phyloP scores from a whole-genome alignment of 2,329 filamentous ascomycete species.

The Zymoseptoria brevis region DNA sequence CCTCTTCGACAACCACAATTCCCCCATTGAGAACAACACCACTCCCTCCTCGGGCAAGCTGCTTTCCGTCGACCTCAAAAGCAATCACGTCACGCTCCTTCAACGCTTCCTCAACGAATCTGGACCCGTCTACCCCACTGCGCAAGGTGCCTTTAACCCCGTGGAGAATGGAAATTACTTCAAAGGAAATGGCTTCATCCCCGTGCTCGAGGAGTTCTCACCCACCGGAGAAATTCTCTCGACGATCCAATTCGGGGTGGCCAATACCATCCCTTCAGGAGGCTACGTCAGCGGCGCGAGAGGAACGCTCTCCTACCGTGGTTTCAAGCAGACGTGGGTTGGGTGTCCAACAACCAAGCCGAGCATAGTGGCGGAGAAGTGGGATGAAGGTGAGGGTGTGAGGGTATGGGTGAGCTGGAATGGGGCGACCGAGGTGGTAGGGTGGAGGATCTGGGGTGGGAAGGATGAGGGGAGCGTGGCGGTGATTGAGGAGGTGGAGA shows the following conservation, averaged over 20 bases:
- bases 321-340: slow-evolving; percentile 14
- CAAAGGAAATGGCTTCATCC: slow-evolving; percentile 14
- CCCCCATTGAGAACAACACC: slow-evolving; percentile 14
- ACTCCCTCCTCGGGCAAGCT: slow-evolving; percentile 15
- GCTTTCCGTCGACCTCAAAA: slow-evolving; percentile 8
- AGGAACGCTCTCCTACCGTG: slow-evolving; percentile 15
- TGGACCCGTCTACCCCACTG: slow-evolving; percentile 13
- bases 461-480: slow-evolving; percentile 4
- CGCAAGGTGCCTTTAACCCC: slow-evolving; percentile 13
- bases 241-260: slow-evolving; percentile 17
- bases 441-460: slow-evolving; percentile 33
- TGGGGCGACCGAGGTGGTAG: slow-evolving; percentile 37
- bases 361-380: slow-evolving; percentile 3
- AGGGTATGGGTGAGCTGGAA: slow-evolving; percentile 45
- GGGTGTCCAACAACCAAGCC: slow-evolving; percentile 15
- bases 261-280: slow-evolving; percentile 2
- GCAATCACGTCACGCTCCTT: slow-evolving; percentile 5
- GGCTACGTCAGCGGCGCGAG: not conserved
- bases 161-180: slow-evolving; percentile 14
- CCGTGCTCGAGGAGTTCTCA: slow-evolving; percentile 16
- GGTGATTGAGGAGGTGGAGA: slow-evolving; percentile 9
- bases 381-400: not conserved
- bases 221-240: slow-evolving; percentile 6
- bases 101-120: slow-evolving; percentile 8
- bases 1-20: slow-evolving; percentile 17